Percentiles rank a stretch among this genome's conserved stretches.
Conservation (phyloP, 331 rosid species). For the Erythrophleum ivorense region DNA sequence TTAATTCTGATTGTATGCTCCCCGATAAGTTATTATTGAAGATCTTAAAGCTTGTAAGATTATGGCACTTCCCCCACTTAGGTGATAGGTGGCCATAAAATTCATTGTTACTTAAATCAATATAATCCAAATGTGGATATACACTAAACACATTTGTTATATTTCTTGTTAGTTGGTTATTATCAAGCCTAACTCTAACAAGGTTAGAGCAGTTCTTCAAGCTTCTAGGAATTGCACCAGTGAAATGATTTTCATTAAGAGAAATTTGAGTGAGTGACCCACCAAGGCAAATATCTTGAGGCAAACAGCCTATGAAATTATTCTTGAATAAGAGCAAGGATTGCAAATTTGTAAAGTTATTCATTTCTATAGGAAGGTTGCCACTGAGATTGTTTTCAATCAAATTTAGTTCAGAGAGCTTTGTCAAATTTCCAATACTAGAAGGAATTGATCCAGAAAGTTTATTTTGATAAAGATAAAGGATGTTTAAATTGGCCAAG, state of each 20-base stretch:
- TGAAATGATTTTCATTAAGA: not conserved
- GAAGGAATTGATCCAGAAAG: not conserved
- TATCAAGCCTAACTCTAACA: slow-evolving; percentile 47
- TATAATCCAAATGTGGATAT: slow-evolving; percentile 15
- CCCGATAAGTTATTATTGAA: not conserved
- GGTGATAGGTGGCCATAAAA: slow-evolving; percentile 41
- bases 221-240: not conserved
- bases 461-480: not conserved
- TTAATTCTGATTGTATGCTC: not conserved
- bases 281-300: not conserved
- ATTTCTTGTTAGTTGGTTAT: slow-evolving; percentile 45
- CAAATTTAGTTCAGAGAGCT: not conserved
- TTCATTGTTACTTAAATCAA: slow-evolving; percentile 31
- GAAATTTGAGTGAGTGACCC: accelerated
- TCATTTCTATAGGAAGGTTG: no score
- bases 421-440: not conserved
- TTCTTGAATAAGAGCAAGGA: no score
- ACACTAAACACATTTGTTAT: slow-evolving; percentile 48
- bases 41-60: not conserved
- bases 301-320: not conserved
- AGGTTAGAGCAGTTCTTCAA: slow-evolving; percentile 9
- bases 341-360: no score
- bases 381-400: no score
- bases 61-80: slow-evolving; percentile 25
- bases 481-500: not conserved